Conservation (phyloP, 2,329 filamentous ascomycete genomes). For the Clarireedia homoeocarpa region DNA sequence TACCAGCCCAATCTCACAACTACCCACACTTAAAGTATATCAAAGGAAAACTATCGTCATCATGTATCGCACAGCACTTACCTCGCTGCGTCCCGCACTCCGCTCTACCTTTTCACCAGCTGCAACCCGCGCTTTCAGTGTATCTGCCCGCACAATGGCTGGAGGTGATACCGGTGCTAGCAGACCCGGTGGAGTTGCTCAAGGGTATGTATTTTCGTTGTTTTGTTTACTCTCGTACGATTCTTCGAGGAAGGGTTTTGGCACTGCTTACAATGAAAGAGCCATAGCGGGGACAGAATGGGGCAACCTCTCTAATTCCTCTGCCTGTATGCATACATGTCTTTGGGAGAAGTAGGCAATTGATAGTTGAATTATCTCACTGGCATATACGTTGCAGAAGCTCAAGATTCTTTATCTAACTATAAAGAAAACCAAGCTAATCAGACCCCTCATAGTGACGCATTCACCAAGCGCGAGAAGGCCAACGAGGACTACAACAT, state of each 20-base stretch:
- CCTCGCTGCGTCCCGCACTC: conserved; percentile 39
- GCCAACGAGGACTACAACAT: conserved; percentile 37
- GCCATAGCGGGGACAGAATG: background rate
- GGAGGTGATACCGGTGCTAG: conserved; percentile 50
- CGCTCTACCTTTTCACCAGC: conserved; percentile 42
- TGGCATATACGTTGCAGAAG: too few relatives aligned
- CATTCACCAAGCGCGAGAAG: conserved; percentile 86
- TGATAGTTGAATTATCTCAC: too few relatives aligned
- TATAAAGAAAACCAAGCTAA: conserved; percentile 12
- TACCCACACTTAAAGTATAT: background rate
- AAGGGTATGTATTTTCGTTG: conserved; percentile 15
- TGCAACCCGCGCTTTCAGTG: conserved; percentile 41
- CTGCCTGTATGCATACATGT: too few relatives aligned
- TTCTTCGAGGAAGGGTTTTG: background rate
- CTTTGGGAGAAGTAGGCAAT: too few relatives aligned
- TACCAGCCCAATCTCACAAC: background rate
- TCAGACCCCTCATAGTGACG: conserved; percentile 53
- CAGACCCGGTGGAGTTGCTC: conserved; percentile 13
- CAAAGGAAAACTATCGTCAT: conserved; percentile 23
- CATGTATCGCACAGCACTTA: conserved; percentile 58
- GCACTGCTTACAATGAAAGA: background rate
- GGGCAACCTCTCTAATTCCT: too few relatives aligned
- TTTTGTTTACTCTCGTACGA: background rate
- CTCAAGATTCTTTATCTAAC: too few relatives aligned
- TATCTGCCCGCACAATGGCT: conserved; percentile 41